Base-by-base conservation (phyloP, 2,329 filamentous ascomycete species). In the Cercospora sojina region DNA sequence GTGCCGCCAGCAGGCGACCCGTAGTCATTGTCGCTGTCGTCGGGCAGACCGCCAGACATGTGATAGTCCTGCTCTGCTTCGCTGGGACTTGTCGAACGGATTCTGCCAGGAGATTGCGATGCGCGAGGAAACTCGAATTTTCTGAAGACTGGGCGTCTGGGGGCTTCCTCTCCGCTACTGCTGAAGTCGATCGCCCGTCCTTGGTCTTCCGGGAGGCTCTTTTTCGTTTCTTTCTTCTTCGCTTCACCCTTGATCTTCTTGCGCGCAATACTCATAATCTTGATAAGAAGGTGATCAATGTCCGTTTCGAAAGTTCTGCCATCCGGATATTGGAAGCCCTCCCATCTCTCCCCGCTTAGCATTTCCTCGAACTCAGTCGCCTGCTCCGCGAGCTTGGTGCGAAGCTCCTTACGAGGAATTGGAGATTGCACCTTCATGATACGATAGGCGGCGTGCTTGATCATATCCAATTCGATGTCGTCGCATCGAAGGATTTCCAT, bases 221-320 rank as follows among this genome's bases (percentile, higher is more conserved):
- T 41, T 3, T 43, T 59, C 23, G 31, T 25, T 10, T 32, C 38
- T 1, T 8, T 16, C 57, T 20, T 29, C 35, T 59, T 59, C 13
- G 57, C 57, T 25, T 59, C 57, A 8, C 31, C n/a, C 3, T 58
- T 59, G 18, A 59, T 35, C 9, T 59, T 59, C 23, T 27, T 35
- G 5, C 57, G 31, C 4, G 59, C 59, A 12, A 62, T 55, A 12
- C 38, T 32, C 59, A 62, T 62, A 12, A 62, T 62, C 10, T 62
- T 62, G 43, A 62, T 62, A 12, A 62, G 27, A 5, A 62, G 43
- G 1, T 51, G 25, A 38, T 55, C 47, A 23, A 62, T 10, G 20
- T 62, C 59, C 18, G 41, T 31, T 18, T 62, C 59, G 43, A 62
- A 62, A 1, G 32, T 59, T 23, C 57, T 7, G 10, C 35, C 35